phyloP scores from a whole-genome alignment of 1,284 basidiomycete genomes.

The Trametes hirsuta region DNA sequence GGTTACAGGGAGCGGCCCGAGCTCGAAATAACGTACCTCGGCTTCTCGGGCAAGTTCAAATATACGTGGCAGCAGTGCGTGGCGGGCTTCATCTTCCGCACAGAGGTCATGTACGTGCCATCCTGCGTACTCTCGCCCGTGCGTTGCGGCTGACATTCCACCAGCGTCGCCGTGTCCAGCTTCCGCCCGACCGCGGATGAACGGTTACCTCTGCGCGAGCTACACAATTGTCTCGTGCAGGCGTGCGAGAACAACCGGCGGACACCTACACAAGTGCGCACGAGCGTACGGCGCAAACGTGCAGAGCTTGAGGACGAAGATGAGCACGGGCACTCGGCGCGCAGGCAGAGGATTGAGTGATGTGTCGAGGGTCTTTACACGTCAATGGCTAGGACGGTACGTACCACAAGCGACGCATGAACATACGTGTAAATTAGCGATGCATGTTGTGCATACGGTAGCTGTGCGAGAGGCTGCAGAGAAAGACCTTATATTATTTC shows the following conservation, averaged over 20 bases:
- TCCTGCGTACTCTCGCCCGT: neutral
- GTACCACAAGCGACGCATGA: neutral
- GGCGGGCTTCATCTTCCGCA: conserved; percentile 5
- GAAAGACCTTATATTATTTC: conserved; percentile 6
- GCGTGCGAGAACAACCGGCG: neutral
- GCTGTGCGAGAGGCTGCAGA: neutral
- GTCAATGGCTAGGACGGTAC: neutral
- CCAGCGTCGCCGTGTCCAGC: conserved; percentile 1
- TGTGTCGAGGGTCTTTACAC: neutral
- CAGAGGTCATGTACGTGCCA: conserved; percentile 2
- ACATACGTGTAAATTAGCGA: neutral
- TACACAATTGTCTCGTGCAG: neutral
- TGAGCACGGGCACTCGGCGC: neutral
- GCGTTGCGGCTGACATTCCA: neutral
- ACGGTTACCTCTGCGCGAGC: neutral
- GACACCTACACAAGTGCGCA: neutral
- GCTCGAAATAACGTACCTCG: neutral
- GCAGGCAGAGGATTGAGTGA: neutral
- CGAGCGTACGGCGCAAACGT: neutral
- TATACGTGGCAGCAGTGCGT: conserved; percentile 1
- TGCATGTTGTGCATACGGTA: neutral
- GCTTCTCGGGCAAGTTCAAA: neutral
- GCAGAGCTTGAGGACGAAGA: neutral
- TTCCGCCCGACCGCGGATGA: conserved; percentile 2
- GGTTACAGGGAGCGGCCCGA: neutral